Base-by-base conservation (phyloP, 495 filamentous ascomycete species). In the Penicillium psychrofluorescens region DNA sequence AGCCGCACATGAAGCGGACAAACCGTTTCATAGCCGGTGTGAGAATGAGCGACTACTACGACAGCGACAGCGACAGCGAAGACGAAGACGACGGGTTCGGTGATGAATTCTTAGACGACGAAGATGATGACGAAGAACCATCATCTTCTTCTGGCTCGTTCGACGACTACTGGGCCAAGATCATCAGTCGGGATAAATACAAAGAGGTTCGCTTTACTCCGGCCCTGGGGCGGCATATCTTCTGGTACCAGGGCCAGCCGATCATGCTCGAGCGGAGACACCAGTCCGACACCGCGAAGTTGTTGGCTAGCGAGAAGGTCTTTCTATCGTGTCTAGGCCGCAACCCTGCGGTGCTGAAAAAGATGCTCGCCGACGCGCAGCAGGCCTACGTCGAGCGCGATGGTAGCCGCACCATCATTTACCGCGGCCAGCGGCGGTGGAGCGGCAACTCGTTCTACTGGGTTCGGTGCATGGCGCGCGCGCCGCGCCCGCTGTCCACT, bases 401-500 rank as follows among this genome's bases (percentile, higher is more conserved):
- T 50, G 70, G 75, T 32, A 75, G 74, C 45, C 75, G 74, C 55
- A 86, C 83, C 0, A 62, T 85, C 14, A 85, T 85, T 49, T 84
- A 85, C 48, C 77, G 82, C 13, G 81, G 76, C 8, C 55, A 63
- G 38, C n/a, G n/a, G n/a, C n/a, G n/a, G n/a, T n/a, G n/a, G n/a
- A n/a, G n/a, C n/a, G n/a, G 66, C 2, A 59, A 59, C 2, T 56
- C 72, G 1, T 66, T 67, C 47, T 63, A 57, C 45, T 92, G 87
- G 87, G 54, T 67, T 16, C 73, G 77, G 45, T 82, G 83, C 15
- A 82, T 84, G 44, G 75, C 78, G 31, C 64, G 86, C n/a, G 78
- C 85, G 0, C 81, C 84, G 1, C 69, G 90, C 16, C 84, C 90
- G 2, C 80, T 96, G 68, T 75, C 78, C 4, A 95, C 90, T 0